phyloP scores from a whole-genome alignment of 2,329 filamentous ascomycete species.

The Sporothrix mexicana region DNA sequence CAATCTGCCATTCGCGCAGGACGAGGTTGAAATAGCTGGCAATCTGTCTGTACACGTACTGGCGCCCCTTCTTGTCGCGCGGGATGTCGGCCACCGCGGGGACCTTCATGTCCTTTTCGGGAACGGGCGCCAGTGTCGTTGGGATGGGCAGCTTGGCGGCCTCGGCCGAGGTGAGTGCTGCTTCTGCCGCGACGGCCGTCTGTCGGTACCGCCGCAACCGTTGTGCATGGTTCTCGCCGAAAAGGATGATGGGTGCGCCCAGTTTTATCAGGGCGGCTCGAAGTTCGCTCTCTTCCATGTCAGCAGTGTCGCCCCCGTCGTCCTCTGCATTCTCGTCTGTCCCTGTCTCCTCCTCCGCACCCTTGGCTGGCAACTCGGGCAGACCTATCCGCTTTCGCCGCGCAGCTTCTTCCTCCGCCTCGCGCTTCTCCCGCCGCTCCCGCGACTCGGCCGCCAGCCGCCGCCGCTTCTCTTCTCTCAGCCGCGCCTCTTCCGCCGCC shows the following conservation, averaged over 20 bases:
- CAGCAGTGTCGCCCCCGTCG: conserved; percentile 47
- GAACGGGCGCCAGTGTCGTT: conserved; percentile 78
- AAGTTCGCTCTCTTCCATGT: conserved; percentile 75
- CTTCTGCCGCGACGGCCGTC: conserved; percentile 65
- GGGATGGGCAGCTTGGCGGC: conserved; percentile 72
- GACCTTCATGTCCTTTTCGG: conserved; percentile 89
- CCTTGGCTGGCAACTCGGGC: conserved; percentile 68
- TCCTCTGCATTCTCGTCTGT: conserved; percentile 39
- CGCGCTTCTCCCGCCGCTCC: conserved; percentile 71
- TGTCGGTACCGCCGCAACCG: conserved; percentile 74
- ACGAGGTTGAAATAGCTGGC: conserved; percentile 97
- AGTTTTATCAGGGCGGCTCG: conserved; percentile 69
- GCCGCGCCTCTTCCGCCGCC: conserved; percentile 69
- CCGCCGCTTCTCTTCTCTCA: conserved; percentile 80
- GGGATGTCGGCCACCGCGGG: conserved; percentile 55
- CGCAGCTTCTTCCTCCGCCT: conserved; percentile 72
- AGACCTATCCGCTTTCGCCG: conserved; percentile 79
- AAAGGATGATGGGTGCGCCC: conserved; percentile 75
- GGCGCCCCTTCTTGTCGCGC: conserved; percentile 67
- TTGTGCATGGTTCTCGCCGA: conserved; percentile 77
- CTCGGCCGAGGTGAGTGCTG: conserved; percentile 19
- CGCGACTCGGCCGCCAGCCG: conserved; percentile 81
- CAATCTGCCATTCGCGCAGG: conserved; percentile 82
- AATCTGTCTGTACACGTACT: conserved; percentile 83
- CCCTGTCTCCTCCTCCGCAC: conserved; percentile 45